Base-by-base conservation (phyloP, 441 rosid genomes). In the Populus hybrid region DNA sequence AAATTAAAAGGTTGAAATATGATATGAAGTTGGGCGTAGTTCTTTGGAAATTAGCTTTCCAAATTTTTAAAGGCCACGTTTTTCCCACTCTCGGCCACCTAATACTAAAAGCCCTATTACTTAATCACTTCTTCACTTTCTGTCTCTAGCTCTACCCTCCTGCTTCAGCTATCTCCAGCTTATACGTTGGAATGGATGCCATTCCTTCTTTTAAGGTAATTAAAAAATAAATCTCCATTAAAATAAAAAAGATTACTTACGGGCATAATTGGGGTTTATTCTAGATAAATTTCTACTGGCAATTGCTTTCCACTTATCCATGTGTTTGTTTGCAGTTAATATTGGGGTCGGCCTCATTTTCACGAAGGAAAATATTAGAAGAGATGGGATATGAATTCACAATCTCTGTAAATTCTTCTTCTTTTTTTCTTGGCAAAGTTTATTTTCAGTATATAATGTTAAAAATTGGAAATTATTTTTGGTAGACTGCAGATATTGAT, bases 331-430 rank as follows among this genome's bases (percentile, higher is more conserved):
- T 74, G 91, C 89, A 94, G 98, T 71, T 94, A 80, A 91, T 95
- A 66, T 80, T 94, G 84, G 99, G 99, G 5, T 95, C 99, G 32
- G 84, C 97, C 71, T 95, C 99, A 21, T 69, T 86, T 26, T 83
- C 94, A 12, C 87, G 99, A 63, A 86, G 89, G 77, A 79, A 86
- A 79, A 89, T 95, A 64, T 78, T 95, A 66, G 79, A 88, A 50
- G 95, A 95, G 28, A 95, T 94, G 98, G 98, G 97, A 80, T 92
- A 95, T 82, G 87, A 92, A 57, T 95, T 95, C 89, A 85, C 92
- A 9, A 79, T 90, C 77, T 69, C 83, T 90, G 98, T 95, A 88
- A 59, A 7, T 23, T 8, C 11, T 10, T 19, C 63, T 19, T 8
- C 7, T 9, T n/a, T 69, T 75, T 18, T 79, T 3, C 40, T n/a